Conservation (phyloP, 192 early-diverging fungal species). For the Coemansia sp. region DNA sequence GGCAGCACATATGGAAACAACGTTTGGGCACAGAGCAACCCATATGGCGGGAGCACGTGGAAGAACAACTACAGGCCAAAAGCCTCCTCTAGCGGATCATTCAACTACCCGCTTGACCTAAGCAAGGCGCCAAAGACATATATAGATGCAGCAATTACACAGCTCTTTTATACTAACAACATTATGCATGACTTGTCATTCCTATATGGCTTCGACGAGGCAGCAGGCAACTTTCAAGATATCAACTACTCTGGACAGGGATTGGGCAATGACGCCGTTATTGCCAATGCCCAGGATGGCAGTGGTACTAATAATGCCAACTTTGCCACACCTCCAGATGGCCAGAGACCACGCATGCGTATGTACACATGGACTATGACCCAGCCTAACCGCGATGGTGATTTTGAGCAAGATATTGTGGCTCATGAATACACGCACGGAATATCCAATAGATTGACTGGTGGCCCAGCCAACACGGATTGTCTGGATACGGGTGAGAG, state of each 20-base stretch:
- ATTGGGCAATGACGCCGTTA: constrained; percentile 74
- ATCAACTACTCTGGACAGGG: constrained; percentile 78
- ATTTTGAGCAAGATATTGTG: constrained; percentile 87
- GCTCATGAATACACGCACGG: constrained; percentile 96
- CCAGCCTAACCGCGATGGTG: constrained; percentile 73
- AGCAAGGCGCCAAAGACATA: constrained; percentile 64
- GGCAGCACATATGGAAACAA: constrained; percentile 75
- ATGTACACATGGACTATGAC: constrained; percentile 92
- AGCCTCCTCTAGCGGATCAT: constrained; percentile 49
- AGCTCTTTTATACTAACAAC: constrained; percentile 93
- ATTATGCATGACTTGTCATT: constrained; percentile 86
- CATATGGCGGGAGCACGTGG: constrained; percentile 73
- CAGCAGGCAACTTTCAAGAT: constrained; percentile 95
- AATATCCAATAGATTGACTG: constrained; percentile 86
- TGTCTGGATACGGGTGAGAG: constrained; percentile 86
- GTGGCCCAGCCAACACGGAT: constrained; percentile 84
- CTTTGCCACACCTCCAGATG: constrained; percentile 95
- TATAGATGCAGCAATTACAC: constrained; percentile 76
- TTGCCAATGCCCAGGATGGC: constrained; percentile 91
- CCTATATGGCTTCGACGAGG: constrained; percentile 88
- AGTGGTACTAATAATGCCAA: constrained; percentile 91
- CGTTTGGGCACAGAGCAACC: constrained; percentile 92
- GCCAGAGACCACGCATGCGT: constrained; percentile 84
- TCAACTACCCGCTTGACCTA: constrained; percentile 75
- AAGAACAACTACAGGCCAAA: constrained; percentile 74